Evolutionary conservation across 257 asterid species (phyloP).

Genomic region (Nicotiana benthamiana): DNA sequence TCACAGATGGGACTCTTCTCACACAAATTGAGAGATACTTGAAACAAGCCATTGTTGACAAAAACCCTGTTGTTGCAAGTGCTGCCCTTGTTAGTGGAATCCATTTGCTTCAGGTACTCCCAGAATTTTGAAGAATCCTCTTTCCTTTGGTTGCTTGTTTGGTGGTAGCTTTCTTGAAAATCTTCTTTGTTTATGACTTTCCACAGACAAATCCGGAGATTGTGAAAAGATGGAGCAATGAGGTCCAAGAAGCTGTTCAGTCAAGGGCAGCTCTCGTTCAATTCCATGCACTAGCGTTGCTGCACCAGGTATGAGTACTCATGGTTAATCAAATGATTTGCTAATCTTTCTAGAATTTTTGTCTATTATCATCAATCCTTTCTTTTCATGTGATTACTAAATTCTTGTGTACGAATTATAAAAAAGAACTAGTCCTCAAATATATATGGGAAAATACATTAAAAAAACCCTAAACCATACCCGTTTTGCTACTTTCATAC

Average conservation of each 20-base stretch:
- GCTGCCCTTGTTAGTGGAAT: constrained; percentile 96
- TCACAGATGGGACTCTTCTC: constrained; percentile 84
- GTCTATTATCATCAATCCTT: neutral
- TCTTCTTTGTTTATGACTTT: neutral
- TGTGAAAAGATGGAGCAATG: constrained; percentile 96
- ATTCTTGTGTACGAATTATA: too few relatives aligned
- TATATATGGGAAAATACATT: too few relatives aligned
- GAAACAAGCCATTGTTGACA: constrained; percentile 96
- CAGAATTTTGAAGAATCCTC: neutral
- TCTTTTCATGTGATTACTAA: neutral
- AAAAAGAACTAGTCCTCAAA: too few relatives aligned
- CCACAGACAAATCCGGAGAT: constrained; percentile 86
- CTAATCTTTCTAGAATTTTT: neutral
- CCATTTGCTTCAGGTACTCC: constrained; percentile 76
- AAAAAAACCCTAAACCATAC: too few relatives aligned
- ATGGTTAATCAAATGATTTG: neutral
- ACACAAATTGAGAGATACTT: constrained; percentile 94
- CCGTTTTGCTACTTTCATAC: too few relatives aligned
- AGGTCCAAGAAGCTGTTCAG: constrained; percentile 95
- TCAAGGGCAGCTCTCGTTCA: constrained; percentile 94
- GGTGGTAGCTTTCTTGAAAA: constrained; percentile 6
- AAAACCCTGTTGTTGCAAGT: constrained; percentile 93
- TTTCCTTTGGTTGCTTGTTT: neutral
- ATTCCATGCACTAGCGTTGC: constrained; percentile 86
- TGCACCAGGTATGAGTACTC: constrained; percentile 61